Conservation (phyloP, 495 filamentous ascomycete species). For the Lasiosphaeriaceae sp. region DNA sequence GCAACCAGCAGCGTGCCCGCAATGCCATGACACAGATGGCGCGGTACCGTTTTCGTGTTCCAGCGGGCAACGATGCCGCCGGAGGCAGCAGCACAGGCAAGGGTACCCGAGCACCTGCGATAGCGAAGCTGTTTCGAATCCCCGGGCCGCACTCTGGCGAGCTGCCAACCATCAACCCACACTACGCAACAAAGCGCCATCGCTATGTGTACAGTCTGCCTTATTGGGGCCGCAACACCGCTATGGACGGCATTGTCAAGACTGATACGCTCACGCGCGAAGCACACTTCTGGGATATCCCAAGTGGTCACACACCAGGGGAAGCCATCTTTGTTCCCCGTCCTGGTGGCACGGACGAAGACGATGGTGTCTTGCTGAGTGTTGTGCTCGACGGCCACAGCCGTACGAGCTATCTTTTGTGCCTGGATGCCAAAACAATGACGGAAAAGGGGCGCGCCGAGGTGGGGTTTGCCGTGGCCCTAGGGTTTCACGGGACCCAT, state of each 20-base stretch:
- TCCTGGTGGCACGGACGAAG: slow-evolving; percentile 47
- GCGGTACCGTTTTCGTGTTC: slow-evolving; percentile 47
- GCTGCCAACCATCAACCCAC: slow-evolving; percentile 66
- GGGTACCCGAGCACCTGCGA: not conserved
- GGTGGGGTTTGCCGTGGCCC: slow-evolving; percentile 54
- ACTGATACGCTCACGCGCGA: slow-evolving; percentile 56
- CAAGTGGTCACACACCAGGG: slow-evolving; percentile 61
- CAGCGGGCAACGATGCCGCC: slow-evolving; percentile 15
- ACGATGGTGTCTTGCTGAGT: slow-evolving; percentile 68
- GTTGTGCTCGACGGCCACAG: slow-evolving; percentile 63
- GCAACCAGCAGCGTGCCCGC: slow-evolving; percentile 27
- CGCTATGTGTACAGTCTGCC: slow-evolving; percentile 63
- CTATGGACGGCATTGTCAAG: slow-evolving; percentile 66
- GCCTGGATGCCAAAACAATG: slow-evolving; percentile 63
- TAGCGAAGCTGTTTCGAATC: slow-evolving; percentile 36
- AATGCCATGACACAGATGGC: slow-evolving; percentile 32
- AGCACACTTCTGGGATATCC: slow-evolving; percentile 48
- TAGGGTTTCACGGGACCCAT: slow-evolving; percentile 72
- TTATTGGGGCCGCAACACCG: slow-evolving; percentile 54
- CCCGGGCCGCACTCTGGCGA: slow-evolving; percentile 47
- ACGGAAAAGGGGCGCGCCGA: slow-evolving; percentile 62
- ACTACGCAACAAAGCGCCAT: slow-evolving; percentile 47
- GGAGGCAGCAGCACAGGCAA: not conserved
- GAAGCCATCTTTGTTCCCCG: slow-evolving; percentile 70
- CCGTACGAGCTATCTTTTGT: slow-evolving; percentile 64